Conservation (phyloP, 805 yeast genomes). For the Yamadazyma endophytica region DNA sequence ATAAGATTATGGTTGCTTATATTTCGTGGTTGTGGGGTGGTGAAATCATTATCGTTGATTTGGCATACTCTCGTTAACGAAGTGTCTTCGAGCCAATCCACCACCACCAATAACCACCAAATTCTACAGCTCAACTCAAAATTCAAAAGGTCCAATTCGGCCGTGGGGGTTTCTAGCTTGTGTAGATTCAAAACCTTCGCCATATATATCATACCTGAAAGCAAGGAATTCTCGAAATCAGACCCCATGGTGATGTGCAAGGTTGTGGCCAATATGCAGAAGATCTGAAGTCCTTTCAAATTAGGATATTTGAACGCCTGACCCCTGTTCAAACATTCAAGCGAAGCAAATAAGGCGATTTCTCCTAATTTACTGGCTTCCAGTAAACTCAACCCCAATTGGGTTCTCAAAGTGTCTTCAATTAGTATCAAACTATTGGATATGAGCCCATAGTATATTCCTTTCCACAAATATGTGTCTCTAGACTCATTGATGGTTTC, state of each 20-base stretch:
- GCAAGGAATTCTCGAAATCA: constrained; percentile 19
- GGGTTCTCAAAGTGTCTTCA: constrained; percentile 15
- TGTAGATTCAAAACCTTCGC: constrained; percentile 22
- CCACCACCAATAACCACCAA: constrained; percentile 26
- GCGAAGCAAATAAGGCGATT: constrained; percentile 21
- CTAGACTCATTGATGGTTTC: constrained; percentile 16
- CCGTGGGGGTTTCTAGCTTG: constrained; percentile 8
- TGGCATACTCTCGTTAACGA: constrained; percentile 15
- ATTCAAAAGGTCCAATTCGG: constrained; percentile 7
- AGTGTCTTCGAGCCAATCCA: constrained; percentile 28
- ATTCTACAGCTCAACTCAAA: constrained; percentile 11
- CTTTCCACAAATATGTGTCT: constrained; percentile 22
- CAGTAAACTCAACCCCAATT: constrained; percentile 16
- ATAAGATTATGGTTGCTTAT: constrained; percentile 9
- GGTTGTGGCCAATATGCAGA: constrained; percentile 19
- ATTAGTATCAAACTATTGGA: constrained; percentile 23
- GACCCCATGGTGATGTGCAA: constrained; percentile 25
- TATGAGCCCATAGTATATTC: constrained; percentile 25
- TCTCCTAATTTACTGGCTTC: constrained; percentile 22
- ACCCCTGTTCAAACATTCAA: constrained; percentile 28
- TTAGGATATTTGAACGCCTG: constrained; percentile 26
- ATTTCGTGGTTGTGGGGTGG: constrained; percentile 19
- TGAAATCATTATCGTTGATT: constrained; percentile 14
- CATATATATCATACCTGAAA: constrained; percentile 14
- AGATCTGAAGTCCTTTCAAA: constrained; percentile 19